These are phyloP conservation scores for Bombardia bombarda DNA, from an alignment of 495 filamentous ascomycete species.

Conservation along the genomic window DNA sequence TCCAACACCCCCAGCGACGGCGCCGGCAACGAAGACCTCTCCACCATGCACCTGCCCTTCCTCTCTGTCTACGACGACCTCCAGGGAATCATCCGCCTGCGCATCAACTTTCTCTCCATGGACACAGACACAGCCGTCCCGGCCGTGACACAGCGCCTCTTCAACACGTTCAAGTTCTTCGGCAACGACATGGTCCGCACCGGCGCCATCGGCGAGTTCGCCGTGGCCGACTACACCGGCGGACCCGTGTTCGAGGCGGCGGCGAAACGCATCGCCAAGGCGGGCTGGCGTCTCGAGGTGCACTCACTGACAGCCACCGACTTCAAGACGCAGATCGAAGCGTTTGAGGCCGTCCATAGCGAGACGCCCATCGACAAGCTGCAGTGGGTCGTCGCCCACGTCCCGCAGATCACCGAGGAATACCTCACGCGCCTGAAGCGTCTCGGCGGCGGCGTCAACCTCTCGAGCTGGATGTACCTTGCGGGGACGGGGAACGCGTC, in stretches of 20 bases:
- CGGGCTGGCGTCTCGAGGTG: slow-evolving; percentile 22
- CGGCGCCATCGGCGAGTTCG: slow-evolving; percentile 22
- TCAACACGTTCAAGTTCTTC: slow-evolving; percentile 20
- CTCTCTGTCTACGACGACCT: slow-evolving; percentile 14
- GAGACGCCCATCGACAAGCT: slow-evolving; percentile 6
- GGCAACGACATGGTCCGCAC: slow-evolving; percentile 22
- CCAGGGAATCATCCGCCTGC: slow-evolving; percentile 10
- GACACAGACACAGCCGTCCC: slow-evolving; percentile 7
- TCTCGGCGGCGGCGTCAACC: slow-evolving; percentile 20
- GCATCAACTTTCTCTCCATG: slow-evolving; percentile 20
- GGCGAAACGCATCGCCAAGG: slow-evolving; percentile 8
- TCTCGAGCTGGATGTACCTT: slow-evolving; percentile 19
- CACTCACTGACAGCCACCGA: slow-evolving; percentile 15
- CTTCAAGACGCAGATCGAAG: slow-evolving; percentile 12
- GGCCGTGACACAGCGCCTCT: slow-evolving; percentile 10
- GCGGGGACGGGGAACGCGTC: slow-evolving; percentile 11
- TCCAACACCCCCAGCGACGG: slow-evolving; percentile 15
- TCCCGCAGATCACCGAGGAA: slow-evolving; percentile 18
- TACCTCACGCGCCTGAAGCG: slow-evolving; percentile 14
- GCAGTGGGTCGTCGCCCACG: slow-evolving; percentile 22
- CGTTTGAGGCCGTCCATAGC: slow-evolving; percentile 13
- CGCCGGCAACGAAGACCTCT: slow-evolving; percentile 16
- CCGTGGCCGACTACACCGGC: slow-evolving; percentile 10
- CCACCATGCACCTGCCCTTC: slow-evolving; percentile 16
- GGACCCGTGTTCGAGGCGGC: slow-evolving; percentile 17